Evolutionary conservation across 768 basidiomycete species (phyloP), one percentile per base, ranked within the genome.

Genomic region (Leccinellum rugosiceps): DNA sequence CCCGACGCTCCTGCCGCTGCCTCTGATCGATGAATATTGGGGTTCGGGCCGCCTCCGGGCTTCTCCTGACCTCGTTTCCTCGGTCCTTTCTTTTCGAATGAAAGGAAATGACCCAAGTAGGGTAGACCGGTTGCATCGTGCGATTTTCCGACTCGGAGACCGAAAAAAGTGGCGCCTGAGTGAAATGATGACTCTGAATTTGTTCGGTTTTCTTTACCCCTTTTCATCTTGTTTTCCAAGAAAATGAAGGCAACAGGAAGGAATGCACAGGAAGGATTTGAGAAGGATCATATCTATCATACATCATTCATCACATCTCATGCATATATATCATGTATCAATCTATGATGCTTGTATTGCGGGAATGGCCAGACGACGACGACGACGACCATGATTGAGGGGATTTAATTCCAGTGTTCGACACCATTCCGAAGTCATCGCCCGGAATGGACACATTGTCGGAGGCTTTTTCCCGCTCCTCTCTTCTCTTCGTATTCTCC

Each of bases 71-170:
- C 26, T 17, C 28, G 17, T n/a, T 15, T 13, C 30, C 48, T 49
- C 48, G 28, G 48, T 31, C 48, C 45, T 26, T 46, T 19, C 44
- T 23, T 17, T 48, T 19, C 11, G 9, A 35, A 17, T 17, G 4
- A 19, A 43, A 43, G 2, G 3, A 19, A 11, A 43, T 4, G 13
- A 28, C 10, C 32, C 41, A 58, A 32, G 10, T 4, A 6, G 25
- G 57, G 30, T 6, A 53, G 44, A 52, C 62, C 62, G 62, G 45
- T 58, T 32, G 34, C 34, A 53, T 63, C 62, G 62, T 51, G 54
- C 19, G 60, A 60, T 10, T 55, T 50, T 17, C 17, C 3, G n/a
- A 43, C 41, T 19, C 41, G 41, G 19, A 35, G 28, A 51, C 38
- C 34, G 28, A 53, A 38, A 52, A 21, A 50, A 13, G 30, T 30